Evolutionary conservation across 805 yeast species (phyloP), one percentile per base, ranked within the genome.

Genomic region (Danielia oregonensis): DNA sequence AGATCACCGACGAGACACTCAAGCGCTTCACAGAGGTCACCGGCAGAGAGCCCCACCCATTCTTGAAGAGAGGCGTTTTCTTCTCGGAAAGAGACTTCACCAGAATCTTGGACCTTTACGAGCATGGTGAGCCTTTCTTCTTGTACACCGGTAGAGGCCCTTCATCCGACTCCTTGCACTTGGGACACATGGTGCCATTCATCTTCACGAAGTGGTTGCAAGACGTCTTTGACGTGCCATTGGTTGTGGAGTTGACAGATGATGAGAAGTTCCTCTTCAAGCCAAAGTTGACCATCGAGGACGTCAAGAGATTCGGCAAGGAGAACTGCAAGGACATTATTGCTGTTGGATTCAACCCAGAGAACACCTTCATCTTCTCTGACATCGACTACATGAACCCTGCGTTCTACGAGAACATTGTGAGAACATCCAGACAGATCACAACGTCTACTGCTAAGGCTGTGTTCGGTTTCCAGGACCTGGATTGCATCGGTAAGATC

Each of bases 71-170:
- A 53, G 98, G 97, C 3, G 76, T 86, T 46, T 93, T 93, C 63
- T 93, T 91, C 62, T 79, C 91, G 22, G 96, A 89, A 61, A 76
- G 98, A 65, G 93, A 85, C 61, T 79, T 85, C 55, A 63, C 57
- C 52, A 76, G 67, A 51, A 93, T 91, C 53, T 72, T 91, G 54
- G 95, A 86, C 56, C 63, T 88, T 48, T 87, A 93, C 60, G 97
- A 93, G 65, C 86, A 84, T 55, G 96, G 96, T 14, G 87, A 93
- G 63, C 95, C 89, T 19, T 93, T 93, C 63, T 93, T 91, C 68
- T 67, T 93, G 43, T 93, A 93, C 60, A 93, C 98, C 11, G 98
- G 98, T 25, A 78, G 98, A 60, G 98, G 98, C 4, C 97, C 98
- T 24, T 85, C 95, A 2, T 78, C 89, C 26, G 96, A 83, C 50